Evolutionary conservation across 2,329 filamentous ascomycete species (phyloP), one percentile per base, ranked within the genome.

Genomic region (Claviceps sp.): DNA sequence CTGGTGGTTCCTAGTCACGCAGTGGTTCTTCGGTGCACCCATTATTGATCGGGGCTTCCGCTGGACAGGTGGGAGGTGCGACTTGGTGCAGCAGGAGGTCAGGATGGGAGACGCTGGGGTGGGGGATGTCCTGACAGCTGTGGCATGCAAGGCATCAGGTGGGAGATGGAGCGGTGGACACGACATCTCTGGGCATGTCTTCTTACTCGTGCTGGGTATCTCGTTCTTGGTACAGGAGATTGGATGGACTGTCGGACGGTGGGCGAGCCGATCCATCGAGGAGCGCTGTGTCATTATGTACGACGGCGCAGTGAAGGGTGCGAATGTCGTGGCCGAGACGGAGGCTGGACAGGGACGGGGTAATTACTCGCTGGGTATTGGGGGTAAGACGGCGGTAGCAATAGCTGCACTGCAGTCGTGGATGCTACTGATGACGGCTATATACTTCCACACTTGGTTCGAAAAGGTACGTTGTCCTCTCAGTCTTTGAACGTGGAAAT

Each of bases 371-470:
- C 65, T 78, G 52, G 71, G 74, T 3, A 58, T 77, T 49, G 69
- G 75, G 8, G 69, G 70, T 59, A 72, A 79, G 74, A 70, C 85
- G 57, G 78, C 82, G 56, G 69, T 76, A 24, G 75, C 63, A 0
- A 80, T 96, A 26, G 77, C 85, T 18, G 82, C 69, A 0, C 61
- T 96, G 63, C 88, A 84, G 63, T 79, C 84, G 72, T 97, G 93
- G 88, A 98, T 98, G 93, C 69, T 98, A 65, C 75, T 97, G 55
- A 98, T 98, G 93, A 98, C 93, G 42, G 90, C 90, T 2, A 90
- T 94, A 41, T 98, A 91, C 75, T 98, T 98, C 63, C 93, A 98
- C 68, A 98, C 93, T 0, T 97, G 91, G 90, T 84, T 94, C 61
- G 93, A 98, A 72, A 98, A 97, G 84, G 85, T 87, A 61, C 62